These are phyloP conservation scores for Fraxinus xanthoxyloides DNA, from an alignment of 305 asterid species.

Conservation along the genomic window DNA sequence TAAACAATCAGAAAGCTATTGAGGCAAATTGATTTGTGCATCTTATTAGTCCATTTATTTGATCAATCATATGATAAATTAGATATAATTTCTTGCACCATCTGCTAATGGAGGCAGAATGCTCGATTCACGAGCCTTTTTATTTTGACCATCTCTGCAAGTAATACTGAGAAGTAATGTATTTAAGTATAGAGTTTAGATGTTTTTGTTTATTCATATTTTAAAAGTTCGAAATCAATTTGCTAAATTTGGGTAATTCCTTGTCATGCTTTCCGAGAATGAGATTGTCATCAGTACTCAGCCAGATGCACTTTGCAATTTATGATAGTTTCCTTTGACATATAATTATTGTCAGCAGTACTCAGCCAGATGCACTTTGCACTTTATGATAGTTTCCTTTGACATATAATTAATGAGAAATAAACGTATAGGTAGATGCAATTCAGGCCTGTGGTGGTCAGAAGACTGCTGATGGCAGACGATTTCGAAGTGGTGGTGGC, in stretches of 20 bases:
- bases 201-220: not conserved
- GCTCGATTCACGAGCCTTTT: not conserved
- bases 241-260: not conserved
- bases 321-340: too few species aligned
- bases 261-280: not conserved
- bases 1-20: not conserved
- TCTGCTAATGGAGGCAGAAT: not conserved
- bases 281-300: not conserved
- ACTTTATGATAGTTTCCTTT: not conserved
- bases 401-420: constrained; percentile 1
- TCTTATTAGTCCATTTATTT: not conserved
- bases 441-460: constrained; percentile 94
- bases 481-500: constrained; percentile 75
- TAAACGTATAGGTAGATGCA: constrained; percentile 73
- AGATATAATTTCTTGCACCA: not conserved
- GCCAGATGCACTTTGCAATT: too few species aligned
- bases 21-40: not conserved
- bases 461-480: constrained; percentile 68
- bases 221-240: not conserved
- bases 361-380: not conserved
- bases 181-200: not conserved
- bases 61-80: not conserved
- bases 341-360: too few species aligned
- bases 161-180: not conserved
- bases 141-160: not conserved